These are phyloP conservation scores for Sporothrix pseudoabietina DNA, from an alignment of 2,329 filamentous ascomycete genomes.

Conservation along the genomic window DNA sequence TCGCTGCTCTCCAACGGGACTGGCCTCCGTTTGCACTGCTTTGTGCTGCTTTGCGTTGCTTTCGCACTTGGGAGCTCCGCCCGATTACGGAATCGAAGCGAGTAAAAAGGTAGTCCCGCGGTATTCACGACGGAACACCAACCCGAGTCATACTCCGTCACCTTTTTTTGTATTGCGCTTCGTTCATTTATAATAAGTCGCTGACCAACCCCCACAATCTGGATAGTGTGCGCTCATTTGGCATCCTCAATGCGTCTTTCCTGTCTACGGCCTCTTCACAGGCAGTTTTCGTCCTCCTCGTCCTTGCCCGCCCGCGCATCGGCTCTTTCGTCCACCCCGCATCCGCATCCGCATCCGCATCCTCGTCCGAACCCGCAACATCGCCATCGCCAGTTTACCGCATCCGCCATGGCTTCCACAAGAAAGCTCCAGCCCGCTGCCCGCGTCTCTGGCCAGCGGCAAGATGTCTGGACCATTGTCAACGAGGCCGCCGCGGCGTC, in stretches of 20 bases:
- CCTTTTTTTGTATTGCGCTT: background rate
- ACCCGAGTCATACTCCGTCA: background rate
- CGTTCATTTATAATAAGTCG: conserved; percentile 8
- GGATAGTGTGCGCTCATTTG: background rate
- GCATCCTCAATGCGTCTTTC: conserved; percentile 24
- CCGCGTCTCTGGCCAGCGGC: conserved; percentile 45
- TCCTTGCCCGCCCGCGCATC: background rate
- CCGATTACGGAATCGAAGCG: conserved; percentile 3
- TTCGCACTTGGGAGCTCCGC: background rate
- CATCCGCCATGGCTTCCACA: conserved; percentile 27
- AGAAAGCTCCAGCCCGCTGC: conserved; percentile 47
- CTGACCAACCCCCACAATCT: background rate
- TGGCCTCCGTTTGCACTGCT: conserved; percentile 8
- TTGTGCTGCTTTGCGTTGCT: background rate
- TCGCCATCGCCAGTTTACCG: conserved; percentile 8
- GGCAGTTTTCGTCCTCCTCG: background rate
- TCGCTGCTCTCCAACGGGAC: conserved; percentile 21
- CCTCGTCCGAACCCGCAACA: background rate
- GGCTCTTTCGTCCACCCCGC: background rate
- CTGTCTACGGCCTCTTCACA: conserved; percentile 1
- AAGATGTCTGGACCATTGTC: conserved; percentile 53
- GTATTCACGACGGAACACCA: background rate
- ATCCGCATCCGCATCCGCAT: background rate
- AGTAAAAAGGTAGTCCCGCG: background rate
- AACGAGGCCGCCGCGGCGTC: conserved; percentile 56